Conservation (phyloP, 2,329 filamentous ascomycete genomes). For the Cercospora sp. region DNA sequence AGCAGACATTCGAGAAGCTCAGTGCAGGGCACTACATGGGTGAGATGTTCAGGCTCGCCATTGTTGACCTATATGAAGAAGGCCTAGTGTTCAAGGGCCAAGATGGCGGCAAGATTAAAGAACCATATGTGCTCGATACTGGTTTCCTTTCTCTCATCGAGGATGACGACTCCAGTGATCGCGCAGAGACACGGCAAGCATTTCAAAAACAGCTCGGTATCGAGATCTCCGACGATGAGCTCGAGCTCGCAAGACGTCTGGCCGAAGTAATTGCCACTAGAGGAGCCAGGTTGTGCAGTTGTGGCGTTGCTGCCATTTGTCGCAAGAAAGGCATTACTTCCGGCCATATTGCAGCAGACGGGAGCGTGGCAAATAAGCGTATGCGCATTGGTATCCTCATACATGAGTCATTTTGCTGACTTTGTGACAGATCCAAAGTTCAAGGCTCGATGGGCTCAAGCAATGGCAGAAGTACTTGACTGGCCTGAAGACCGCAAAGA, state of each 20-base stretch:
- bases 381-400: background rate
- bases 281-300: conserved; percentile 11
- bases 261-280: background rate
- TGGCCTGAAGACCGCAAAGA: conserved; percentile 37
- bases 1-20: conserved; percentile 98
- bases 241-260: background rate
- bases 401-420: background rate
- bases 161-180: conserved; percentile 51
- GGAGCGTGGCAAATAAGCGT: background rate
- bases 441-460: conserved; percentile 44
- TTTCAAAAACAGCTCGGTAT: conserved; percentile 35
- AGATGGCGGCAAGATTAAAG: conserved; percentile 72
- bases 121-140: conserved; percentile 82
- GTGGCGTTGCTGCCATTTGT: background rate
- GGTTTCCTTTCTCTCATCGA: conserved; percentile 90
- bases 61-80: conserved; percentile 79
- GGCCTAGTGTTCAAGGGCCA: conserved; percentile 77
- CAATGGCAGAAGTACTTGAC: conserved; percentile 43
- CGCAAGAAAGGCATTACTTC: background rate
- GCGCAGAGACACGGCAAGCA: conserved; percentile 29
- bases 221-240: background rate
- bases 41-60: conserved; percentile 86
- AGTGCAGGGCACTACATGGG: conserved; percentile 92
- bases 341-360: background rate
- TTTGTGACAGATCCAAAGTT: conserved; percentile 41